Percentiles rank a stretch among this genome's conserved stretches.
These are phyloP conservation scores for Sugiyamaella americana DNA, from an alignment of 805 yeast genomes.

Conservation along the genomic window DNA sequence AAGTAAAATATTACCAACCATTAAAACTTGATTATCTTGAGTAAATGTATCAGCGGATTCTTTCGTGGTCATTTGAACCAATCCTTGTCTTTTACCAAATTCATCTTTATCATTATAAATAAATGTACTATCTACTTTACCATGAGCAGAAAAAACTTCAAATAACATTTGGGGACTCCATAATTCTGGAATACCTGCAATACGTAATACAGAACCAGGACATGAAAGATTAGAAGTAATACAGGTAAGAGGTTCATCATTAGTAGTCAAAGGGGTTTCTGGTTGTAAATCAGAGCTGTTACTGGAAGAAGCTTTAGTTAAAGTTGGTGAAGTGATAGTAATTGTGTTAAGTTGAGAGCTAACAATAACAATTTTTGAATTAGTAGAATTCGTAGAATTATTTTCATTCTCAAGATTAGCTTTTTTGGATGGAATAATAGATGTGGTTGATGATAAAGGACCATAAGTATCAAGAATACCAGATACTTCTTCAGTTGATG, in stretches of 20 bases:
- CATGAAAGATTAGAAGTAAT: neutral
- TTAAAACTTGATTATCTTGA: neutral
- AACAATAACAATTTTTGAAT: too few species aligned
- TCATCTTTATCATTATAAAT: slow-evolving; percentile 14
- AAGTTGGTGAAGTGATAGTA: too few species aligned
- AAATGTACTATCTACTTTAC: slow-evolving; percentile 9
- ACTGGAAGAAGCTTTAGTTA: too few species aligned
- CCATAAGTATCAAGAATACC: neutral
- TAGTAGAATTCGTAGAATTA: too few species aligned
- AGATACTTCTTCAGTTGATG: neutral
- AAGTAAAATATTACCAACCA: slow-evolving; percentile 1
- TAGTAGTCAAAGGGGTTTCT: too few species aligned
- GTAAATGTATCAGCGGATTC: neutral
- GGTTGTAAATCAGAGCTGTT: too few species aligned
- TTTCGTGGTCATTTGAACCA: slow-evolving; percentile 12
- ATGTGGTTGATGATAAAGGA: neutral
- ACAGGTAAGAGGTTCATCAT: too few species aligned
- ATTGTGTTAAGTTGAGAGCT: too few species aligned
- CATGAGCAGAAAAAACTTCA: slow-evolving; percentile 12
- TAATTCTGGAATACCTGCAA: slow-evolving; percentile 13
- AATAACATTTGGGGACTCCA: slow-evolving; percentile 15
- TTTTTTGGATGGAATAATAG: neutral
- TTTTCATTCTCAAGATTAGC: too few species aligned
- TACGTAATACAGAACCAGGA: slow-evolving; percentile 8
- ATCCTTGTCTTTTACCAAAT: slow-evolving; percentile 14